Percentiles rank a stretch among this genome's conserved stretches.
phyloP scores from a whole-genome alignment of 805 yeast genomes.

The Dipodascus albidus region DNA sequence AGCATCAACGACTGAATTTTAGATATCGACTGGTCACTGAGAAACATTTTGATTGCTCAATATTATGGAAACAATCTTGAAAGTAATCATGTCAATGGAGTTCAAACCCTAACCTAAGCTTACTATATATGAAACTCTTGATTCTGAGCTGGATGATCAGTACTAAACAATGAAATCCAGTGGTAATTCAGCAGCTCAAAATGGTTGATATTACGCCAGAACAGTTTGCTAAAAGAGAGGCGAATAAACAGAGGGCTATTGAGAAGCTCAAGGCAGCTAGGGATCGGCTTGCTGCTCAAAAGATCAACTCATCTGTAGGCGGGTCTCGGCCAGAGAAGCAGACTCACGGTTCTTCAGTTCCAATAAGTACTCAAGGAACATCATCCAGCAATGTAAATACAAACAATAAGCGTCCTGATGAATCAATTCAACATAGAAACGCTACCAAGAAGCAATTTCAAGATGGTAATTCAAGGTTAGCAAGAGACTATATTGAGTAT shows the following conservation, averaged over 20 bases:
- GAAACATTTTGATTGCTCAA: conserved; percentile 2
- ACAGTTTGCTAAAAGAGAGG: conserved; percentile 7
- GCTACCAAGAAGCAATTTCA: conserved; percentile 17
- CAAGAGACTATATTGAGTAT: conserved; percentile 29
- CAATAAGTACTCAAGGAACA: background rate
- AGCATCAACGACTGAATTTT: background rate
- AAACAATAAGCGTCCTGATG: background rate
- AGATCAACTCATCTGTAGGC: conserved; percentile 6
- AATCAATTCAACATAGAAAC: conserved; percentile 1
- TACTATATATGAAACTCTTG: background rate
- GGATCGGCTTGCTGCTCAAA: conserved; percentile 13
- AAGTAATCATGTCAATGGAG: background rate
- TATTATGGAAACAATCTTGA: background rate
- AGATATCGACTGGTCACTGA: conserved; percentile 1
- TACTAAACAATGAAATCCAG: background rate
- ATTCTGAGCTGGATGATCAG: background rate
- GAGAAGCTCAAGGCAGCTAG: conserved; percentile 16
- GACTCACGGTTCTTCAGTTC: conserved; percentile 2
- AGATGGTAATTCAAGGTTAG: background rate
- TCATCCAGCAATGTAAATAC: background rate
- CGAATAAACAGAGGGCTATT: conserved; percentile 13
- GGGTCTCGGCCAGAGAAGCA: background rate
- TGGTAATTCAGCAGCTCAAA: background rate
- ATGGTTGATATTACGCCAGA: conserved; percentile 1
- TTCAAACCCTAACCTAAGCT: background rate